Evolutionary conservation across 495 filamentous ascomycete genomes (phyloP), one percentile per base, ranked within the genome.

Genomic region (Hypoxylon fuscum): DNA sequence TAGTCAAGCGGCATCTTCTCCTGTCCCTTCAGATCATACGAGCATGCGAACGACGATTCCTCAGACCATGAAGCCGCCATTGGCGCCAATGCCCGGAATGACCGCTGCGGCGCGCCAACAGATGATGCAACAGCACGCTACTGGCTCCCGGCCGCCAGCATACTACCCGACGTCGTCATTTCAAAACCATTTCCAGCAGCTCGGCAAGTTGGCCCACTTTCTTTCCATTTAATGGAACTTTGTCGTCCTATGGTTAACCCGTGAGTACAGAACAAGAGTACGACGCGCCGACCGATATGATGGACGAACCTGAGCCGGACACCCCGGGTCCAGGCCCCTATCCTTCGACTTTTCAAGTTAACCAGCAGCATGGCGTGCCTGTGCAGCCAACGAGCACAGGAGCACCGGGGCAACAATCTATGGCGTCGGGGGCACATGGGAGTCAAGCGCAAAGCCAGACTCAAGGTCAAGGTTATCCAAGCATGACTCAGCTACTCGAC

Each of bases 251-350:
- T 86, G 79, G 79, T 90, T 79, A 91, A 85, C 85, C 73, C 82
- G 82, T 90, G 78, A 83, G 76, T 87, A 83, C 84, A 98, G 95
- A 98, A 82, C 94, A 96, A 84, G 95, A 98, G 82, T 98, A 98
- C 81, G 95, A 98, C 77, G 92, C 95, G 52, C 90, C 95, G 81
- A 87, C 90, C 70, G 93, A 97, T 64, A 90, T 96, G 84, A 86
- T 95, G 72, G 94, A 98, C 72, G 94, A 97, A 27, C 71, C 84
- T 63, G 87, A 89, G 27, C 80, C 85, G 58, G 86, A 90, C 54
- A 85, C 86, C n/a, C 83, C 87, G 21, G 87, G 87, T 17, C 82
- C 88, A 21, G 87, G 86, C 17, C 84, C 90, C 2, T 93, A 89
- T 65, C 83, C 90, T 22, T 60, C 66, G 54, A 52, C 62, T 1